These are phyloP conservation scores for Apiospora marii DNA, from an alignment of 2,329 filamentous ascomycete species.

Conservation along the genomic window DNA sequence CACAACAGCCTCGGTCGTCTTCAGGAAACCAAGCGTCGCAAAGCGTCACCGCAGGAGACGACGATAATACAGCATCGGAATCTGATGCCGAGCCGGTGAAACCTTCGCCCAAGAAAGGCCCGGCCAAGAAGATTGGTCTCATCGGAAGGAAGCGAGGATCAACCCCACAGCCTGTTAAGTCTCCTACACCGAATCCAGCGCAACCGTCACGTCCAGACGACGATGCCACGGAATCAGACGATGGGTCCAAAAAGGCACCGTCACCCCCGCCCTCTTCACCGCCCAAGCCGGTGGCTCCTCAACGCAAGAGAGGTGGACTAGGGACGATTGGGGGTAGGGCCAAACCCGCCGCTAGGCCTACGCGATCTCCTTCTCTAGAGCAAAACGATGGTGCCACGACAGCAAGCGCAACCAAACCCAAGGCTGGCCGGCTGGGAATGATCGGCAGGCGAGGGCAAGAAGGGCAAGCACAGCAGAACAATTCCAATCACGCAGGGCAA, in stretches of 20 bases:
- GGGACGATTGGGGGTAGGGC: slow-evolving; percentile 27
- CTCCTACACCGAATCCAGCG: slow-evolving; percentile 11
- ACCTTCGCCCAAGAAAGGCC: slow-evolving; percentile 28
- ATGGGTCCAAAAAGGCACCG: slow-evolving; percentile 15
- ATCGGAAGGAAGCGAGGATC: slow-evolving; percentile 35
- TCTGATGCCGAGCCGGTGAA: slow-evolving; percentile 37
- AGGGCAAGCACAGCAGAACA: slow-evolving; percentile 22
- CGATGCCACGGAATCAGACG: slow-evolving; percentile 30
- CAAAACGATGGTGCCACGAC: slow-evolving; percentile 32
- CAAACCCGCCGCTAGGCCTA: slow-evolving; percentile 26
- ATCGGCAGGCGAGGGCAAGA: slow-evolving; percentile 33
- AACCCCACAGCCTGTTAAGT: slow-evolving; percentile 24
- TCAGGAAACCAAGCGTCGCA: slow-evolving; percentile 36
- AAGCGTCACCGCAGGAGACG: slow-evolving; percentile 33
- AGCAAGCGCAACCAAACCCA: not conserved
- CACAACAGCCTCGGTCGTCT: slow-evolving; percentile 26
- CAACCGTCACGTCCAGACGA: slow-evolving; percentile 28
- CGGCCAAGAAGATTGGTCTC: slow-evolving; percentile 33
- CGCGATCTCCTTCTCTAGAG: slow-evolving; percentile 23
- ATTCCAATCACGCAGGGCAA: not conserved
- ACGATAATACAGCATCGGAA: slow-evolving; percentile 42
- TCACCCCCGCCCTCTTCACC: slow-evolving; percentile 18
- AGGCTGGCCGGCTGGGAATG: slow-evolving; percentile 31
- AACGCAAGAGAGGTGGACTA: slow-evolving; percentile 24
- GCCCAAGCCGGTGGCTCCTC: slow-evolving; percentile 3